A percentile compares a stretch with the other conserved stretches of the same genome.
Evolutionary conservation across 2,329 filamentous ascomycete species (phyloP).

Genomic region (Drechslerella coelobrocha): DNA sequence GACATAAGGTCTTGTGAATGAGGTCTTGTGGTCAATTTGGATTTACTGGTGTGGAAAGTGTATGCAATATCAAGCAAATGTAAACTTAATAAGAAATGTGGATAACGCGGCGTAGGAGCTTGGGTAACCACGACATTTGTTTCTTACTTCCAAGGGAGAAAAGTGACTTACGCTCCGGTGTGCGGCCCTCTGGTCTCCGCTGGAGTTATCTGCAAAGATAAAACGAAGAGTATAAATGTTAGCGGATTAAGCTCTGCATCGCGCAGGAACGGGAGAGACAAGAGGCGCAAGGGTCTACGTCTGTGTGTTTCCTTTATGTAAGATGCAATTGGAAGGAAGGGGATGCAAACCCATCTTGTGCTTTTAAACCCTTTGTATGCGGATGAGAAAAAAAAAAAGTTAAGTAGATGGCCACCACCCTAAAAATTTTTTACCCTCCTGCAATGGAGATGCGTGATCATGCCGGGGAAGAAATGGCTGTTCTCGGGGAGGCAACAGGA

Average conservation of each 20-base stretch:
- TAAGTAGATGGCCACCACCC: slow-evolving; percentile 47
- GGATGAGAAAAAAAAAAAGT: slow-evolving; percentile 24
- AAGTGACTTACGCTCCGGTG: slow-evolving; percentile 44
- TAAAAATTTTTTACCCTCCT: slow-evolving; percentile 38
- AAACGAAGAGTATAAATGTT: slow-evolving; percentile 35
- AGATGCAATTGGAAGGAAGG: slow-evolving; percentile 48
- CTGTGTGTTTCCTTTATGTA: slow-evolving; percentile 48
- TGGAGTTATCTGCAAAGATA: slow-evolving; percentile 42
- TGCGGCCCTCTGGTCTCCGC: slow-evolving; percentile 43
- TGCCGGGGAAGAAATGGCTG: slow-evolving; percentile 31
- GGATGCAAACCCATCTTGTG: slow-evolving; percentile 50
- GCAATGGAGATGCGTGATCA: slow-evolving; percentile 37
- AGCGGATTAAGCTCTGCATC: slow-evolving; percentile 50
- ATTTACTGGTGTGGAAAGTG: slow-evolving; percentile 49
- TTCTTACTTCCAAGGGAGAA: not conserved
- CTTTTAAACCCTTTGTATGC: slow-evolving; percentile 47
- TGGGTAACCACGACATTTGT: slow-evolving; percentile 27
- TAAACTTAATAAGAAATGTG: slow-evolving; percentile 49
- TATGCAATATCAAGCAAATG: slow-evolving; percentile 50
- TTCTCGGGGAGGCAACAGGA: slow-evolving; percentile 30
- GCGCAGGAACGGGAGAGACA: slow-evolving; percentile 50
- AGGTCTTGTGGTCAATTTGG: slow-evolving; percentile 49
- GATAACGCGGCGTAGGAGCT: slow-evolving; percentile 25
- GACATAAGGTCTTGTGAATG: slow-evolving; percentile 51
- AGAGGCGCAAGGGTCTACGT: slow-evolving; percentile 47